Evolutionary conservation across 768 basidiomycete genomes (phyloP), one percentile per base, ranked within the genome.

Genomic region (Mycena crocata): DNA sequence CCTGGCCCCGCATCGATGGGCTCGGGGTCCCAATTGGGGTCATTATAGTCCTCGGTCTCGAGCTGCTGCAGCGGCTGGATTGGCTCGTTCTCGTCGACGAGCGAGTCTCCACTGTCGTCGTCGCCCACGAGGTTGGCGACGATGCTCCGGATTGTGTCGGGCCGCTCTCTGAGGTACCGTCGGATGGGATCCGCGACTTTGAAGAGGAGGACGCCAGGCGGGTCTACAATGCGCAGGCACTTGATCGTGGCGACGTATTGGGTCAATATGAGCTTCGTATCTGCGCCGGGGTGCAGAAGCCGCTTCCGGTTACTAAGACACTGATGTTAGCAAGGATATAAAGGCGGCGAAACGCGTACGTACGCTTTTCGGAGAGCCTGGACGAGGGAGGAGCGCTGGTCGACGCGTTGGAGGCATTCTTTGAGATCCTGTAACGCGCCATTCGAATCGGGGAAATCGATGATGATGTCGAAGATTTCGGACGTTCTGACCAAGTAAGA

Each of bases 1-100:
- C 96, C 93, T 61, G 95, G 94, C 0, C 96, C 98, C 34, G 98
- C 98, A 77, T 99, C 98, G 59, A 96, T 86, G 0, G 98, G 96
- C 74, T 98, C 96, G 0, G 98, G 98, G 48, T 93, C 90, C 98
- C 98, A 99, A 65, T 93, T 91, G 0, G 93, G 90, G 75, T 99
- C 96, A 1, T 84, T 85, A 73, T 93, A 98, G 68, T 98, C 94
- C 69, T 99, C 97, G 55, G 88, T 84, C 51, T 93, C 90, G 3
- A 84, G 80, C 57, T 90, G 89, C 71, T 94, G 90, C 39, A 95
- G 79, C 17, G 93, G 91, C 65, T 88, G 89, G 49, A 90, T 87
- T 0, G 92, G 89, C 60, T 97, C 95, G 69, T 87, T 93, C 64
- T 95, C 94, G 71, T 97, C 94, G 0, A 93, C 86, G 3, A 96